Base-by-base conservation (phyloP, 2,329 filamentous ascomycete species). In the Fusarium dlaminii region DNA sequence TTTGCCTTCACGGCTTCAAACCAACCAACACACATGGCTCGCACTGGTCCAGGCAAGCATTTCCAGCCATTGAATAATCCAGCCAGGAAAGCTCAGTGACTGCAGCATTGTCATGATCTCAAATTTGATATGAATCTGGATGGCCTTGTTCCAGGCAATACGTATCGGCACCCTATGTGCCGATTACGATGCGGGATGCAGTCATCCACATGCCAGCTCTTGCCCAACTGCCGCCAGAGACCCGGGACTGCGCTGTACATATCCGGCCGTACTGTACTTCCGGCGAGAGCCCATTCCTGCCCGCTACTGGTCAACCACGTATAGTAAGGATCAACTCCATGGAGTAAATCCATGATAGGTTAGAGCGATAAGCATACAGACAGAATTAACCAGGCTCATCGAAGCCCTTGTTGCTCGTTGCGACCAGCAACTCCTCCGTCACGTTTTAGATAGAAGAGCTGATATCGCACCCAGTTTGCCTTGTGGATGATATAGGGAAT, bases 131-230 rank as follows among this genome's bases (percentile, higher is more conserved):
- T 43, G 24, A 54, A 49, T 30, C 45, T 43, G 57, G 29, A n/a
- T 34, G 57, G 29, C 17, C 30, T 39, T 56, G 42, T 40, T 55
- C 42, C 32, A 63, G 52, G 39, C 34, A 59, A 12, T 18, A 40
- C 18, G 27, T 52, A 51, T 54, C 39, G 29, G 57, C 51, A 56
- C 39, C 45, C 27, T 59, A 51, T 51, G 56, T 67, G 66, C 58
- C 66, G 58, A 40, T 55, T 67, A 72, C 61, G 49, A 72, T 62
- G 61, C 66, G 59, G 69, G 68, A 74, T 72, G 61, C 39, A 39
- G 59, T 77, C 68, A 73, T 59, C 61, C 66, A 70, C 76, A 78
- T 78, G 68, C 78, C 74, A 77, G 59, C 36, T 54, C 40, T 52
- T 66, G 64, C 68, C 64, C 68, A 56, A 58, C 64, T 62, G 43